Base-by-base conservation (phyloP, 2,329 filamentous ascomycete genomes). In the Penicillium sp. region DNA sequence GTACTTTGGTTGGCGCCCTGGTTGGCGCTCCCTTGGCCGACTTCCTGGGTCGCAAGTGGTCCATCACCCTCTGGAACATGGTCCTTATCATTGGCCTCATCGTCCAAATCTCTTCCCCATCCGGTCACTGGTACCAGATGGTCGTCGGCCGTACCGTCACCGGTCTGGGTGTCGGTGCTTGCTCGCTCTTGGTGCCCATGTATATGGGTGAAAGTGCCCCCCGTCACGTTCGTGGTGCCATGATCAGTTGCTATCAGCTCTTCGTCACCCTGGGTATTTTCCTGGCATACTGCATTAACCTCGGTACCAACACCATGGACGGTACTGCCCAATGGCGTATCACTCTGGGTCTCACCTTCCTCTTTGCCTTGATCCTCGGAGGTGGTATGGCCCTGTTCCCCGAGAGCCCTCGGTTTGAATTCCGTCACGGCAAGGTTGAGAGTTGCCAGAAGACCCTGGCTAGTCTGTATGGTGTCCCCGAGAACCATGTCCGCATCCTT, bases 321-420 rank as follows among this genome's bases (percentile, higher is more conserved):
- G 68, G 64, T 31, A 86, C 68, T 76, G 75, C 64, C n/a, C 78
- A 78, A 9, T 80, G 79, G 79, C 70, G 79, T 5, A 78, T 81
- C 48, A 76, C 78, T 2, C 82, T 86, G 67, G 84, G 83, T 2
- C 71, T 86, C 27, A 83, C 81, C 33, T 85, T 84, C 68, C 74
- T 85, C 57, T 86, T 81, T 72, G 80, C 84, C 9, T 67, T 79
- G 9, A 73, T 84, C 45, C 82, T 86, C 64, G 79, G 79, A 19
- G 66, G 75, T 35, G 83, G 83, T n/a, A 85, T 86, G 63, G 63
- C 78, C 21, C 79, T 83, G 67, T 79, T 86, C 60, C 80, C 80
- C 1, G 84, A 86, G 61, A 81, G 77, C 7, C 84, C 84, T 8
- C 80, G 84, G 11, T 86, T 79, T 72, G 82, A 83, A 47, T 86